Conservation (phyloP, 768 basidiomycete species). For the Boletus vinaceobasis region DNA sequence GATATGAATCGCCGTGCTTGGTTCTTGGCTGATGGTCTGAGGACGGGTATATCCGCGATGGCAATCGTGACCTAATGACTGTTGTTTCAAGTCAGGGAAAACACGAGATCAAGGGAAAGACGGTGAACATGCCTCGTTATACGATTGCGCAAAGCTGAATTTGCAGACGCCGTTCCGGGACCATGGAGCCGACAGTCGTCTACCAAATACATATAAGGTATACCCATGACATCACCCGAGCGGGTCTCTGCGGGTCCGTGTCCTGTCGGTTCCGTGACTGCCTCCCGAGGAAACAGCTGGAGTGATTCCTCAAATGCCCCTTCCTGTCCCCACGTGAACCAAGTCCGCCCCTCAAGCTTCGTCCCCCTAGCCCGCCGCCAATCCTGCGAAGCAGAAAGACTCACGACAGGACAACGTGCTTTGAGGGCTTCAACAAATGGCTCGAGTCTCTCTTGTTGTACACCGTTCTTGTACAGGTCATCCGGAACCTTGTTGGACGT, state of each 20-base stretch:
- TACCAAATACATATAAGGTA: neutral
- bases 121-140: conserved; percentile 30
- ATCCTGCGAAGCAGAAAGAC: conserved; percentile 31
- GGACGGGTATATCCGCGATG: conserved; percentile 31
- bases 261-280: neutral
- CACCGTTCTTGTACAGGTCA: conserved; percentile 56
- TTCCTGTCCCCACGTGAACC: neutral
- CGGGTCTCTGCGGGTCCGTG: no score
- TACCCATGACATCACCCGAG: neutral
- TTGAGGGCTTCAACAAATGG: neutral
- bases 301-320: neutral
- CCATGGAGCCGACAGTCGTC: neutral
- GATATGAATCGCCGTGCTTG: conserved; percentile 59
- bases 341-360: neutral
- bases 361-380: conserved; percentile 34
- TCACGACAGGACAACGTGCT: conserved; percentile 44
- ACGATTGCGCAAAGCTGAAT: conserved; percentile 29
- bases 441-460: conserved; percentile 37
- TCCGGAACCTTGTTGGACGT: conserved; percentile 51
- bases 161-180: neutral
- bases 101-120: neutral
- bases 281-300: neutral
- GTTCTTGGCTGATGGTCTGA: conserved; percentile 45
- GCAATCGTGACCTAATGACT: conserved; percentile 35
- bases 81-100: neutral